These are phyloP conservation scores for Diaporthe citriasiana DNA, from an alignment of 2,329 filamentous ascomycete species.

Conservation along the genomic window DNA sequence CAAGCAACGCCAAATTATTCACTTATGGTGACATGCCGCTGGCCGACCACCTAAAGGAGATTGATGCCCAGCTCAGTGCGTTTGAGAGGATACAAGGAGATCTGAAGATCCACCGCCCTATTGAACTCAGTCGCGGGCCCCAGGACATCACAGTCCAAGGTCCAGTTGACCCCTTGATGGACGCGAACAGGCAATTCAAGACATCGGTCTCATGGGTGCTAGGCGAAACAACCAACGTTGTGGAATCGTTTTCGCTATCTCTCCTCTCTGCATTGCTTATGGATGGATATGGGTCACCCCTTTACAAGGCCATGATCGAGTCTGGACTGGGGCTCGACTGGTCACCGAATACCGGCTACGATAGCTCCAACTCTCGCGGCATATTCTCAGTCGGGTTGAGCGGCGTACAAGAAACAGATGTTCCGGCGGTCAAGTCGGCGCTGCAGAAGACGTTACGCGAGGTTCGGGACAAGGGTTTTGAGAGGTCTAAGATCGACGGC, in stretches of 20 bases:
- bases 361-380: slow-evolving; percentile 80
- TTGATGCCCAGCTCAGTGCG: slow-evolving; percentile 79
- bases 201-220: slow-evolving; percentile 95
- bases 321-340: slow-evolving; percentile 92
- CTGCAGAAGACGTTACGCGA: slow-evolving; percentile 81
- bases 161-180: slow-evolving; percentile 88
- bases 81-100: slow-evolving; percentile 82
- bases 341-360: slow-evolving; percentile 94
- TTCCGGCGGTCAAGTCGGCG: slow-evolving; percentile 80
- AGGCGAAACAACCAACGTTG: slow-evolving; percentile 83
- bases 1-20: slow-evolving; percentile 95
- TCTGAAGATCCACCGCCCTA: slow-evolving; percentile 80
- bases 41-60: slow-evolving; percentile 81
- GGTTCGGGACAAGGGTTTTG: slow-evolving; percentile 83
- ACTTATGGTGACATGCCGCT: slow-evolving; percentile 96
- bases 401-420: slow-evolving; percentile 86
- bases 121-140: slow-evolving; percentile 77
- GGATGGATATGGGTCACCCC: slow-evolving; percentile 94
- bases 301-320: slow-evolving; percentile 92
- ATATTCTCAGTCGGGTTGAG: slow-evolving; percentile 93
- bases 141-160: slow-evolving; percentile 80
- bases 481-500: slow-evolving; percentile 90
- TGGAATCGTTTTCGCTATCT: slow-evolving; percentile 90
- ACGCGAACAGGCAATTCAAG: slow-evolving; percentile 89
- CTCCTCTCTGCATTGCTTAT: slow-evolving; percentile 87